These are phyloP conservation scores for Scutellaria barbata DNA, from an alignment of 257 asterid species.

Conservation along the genomic window DNA sequence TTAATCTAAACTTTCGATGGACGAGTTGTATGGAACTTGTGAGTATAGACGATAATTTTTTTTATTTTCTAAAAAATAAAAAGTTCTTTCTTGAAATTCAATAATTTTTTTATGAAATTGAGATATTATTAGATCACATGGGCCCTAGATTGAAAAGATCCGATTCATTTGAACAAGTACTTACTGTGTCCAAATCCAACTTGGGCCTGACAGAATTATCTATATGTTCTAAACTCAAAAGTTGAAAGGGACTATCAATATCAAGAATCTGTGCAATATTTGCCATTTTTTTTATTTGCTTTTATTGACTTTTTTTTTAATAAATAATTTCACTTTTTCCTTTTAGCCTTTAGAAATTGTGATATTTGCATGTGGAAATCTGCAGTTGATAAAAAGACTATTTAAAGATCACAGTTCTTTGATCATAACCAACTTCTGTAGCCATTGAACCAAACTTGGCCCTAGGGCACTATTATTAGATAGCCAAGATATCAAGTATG, in stretches of 20 bases:
- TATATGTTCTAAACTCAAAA: constrained; percentile 1
- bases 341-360: constrained; percentile 14
- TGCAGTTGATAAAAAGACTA: constrained; percentile 19
- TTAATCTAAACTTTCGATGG: no score
- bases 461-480: background rate
- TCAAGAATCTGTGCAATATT: constrained; percentile 22
- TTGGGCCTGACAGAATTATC: constrained; percentile 18
- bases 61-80: no score
- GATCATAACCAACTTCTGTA: constrained; percentile 5
- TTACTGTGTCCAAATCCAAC: background rate
- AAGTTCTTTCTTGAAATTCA: no score
- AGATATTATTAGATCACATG: background rate
- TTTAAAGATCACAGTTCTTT: background rate
- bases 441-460: background rate
- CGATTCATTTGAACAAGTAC: constrained; percentile 2
- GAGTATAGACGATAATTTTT: no score
- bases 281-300: background rate
- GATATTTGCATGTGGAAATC: constrained; percentile 30
- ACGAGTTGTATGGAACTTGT: no score
- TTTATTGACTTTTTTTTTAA: constrained; percentile 2
- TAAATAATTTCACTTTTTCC: background rate
- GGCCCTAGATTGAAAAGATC: constrained; percentile 21
- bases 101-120: no score
- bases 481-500: background rate
- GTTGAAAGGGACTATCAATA: constrained; percentile 21